Percentiles rank a stretch among this genome's conserved stretches.
Conservation (phyloP, 345 rosid species). For the Gossypium sturtianum region DNA sequence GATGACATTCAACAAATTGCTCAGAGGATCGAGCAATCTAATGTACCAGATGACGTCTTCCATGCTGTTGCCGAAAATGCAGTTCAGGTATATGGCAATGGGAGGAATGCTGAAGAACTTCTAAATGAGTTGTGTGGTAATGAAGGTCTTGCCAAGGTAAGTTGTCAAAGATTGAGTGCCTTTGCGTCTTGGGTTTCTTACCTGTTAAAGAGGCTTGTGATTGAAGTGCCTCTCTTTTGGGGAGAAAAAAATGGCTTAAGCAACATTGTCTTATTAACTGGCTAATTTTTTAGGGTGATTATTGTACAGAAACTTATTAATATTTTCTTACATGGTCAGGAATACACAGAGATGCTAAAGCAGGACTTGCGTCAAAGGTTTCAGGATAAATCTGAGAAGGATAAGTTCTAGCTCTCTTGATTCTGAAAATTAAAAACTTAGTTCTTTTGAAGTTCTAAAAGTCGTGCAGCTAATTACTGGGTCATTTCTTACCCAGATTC, state of each 20-base stretch:
- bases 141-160: slow-evolving; percentile 57
- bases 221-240: background rate
- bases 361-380: slow-evolving; percentile 40
- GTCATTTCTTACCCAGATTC: background rate
- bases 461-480: background rate
- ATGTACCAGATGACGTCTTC: slow-evolving; percentile 54
- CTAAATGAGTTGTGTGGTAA: slow-evolving; percentile 45
- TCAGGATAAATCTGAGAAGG: slow-evolving; percentile 25
- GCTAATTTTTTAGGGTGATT: background rate
- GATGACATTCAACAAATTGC: slow-evolving; percentile 41
- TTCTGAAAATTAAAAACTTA: background rate
- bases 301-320: background rate
- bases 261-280: background rate
- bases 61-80: slow-evolving; percentile 55
- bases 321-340: slow-evolving; percentile 35
- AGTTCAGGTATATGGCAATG: slow-evolving; percentile 27
- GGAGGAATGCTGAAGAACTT: slow-evolving; percentile 33
- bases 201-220: background rate
- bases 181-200: background rate
- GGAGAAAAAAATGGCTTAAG: background rate
- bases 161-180: slow-evolving; percentile 13
- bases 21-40: slow-evolving; percentile 46
- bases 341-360: slow-evolving; percentile 54
- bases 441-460: background rate
- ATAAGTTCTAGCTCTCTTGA: slow-evolving; percentile 7